Conservation (phyloP, 2,329 filamentous ascomycete species). For the Ophiostoma ips region DNA sequence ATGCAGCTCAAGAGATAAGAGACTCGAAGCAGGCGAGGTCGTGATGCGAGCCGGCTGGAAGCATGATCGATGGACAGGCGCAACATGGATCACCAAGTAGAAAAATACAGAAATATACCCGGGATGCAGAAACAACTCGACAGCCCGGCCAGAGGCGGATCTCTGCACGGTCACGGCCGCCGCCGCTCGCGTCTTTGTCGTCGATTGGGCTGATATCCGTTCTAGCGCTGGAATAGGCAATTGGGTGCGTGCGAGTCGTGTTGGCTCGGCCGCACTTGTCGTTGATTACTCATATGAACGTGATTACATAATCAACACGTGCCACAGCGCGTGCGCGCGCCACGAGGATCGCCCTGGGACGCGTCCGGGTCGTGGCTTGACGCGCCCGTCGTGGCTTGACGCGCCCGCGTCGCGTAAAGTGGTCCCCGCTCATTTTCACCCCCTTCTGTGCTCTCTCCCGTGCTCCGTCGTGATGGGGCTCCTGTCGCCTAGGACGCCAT, state of each 20-base stretch:
- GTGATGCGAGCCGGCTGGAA: too few species aligned
- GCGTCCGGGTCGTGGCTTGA: neutral
- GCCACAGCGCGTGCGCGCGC: too few species aligned
- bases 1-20: too few species aligned
- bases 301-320: neutral
- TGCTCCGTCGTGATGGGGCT: too few species aligned
- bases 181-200: neutral
- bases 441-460: slow-evolving; percentile 2
- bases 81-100: neutral
- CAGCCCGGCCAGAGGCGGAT: neutral
- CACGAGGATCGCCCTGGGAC: slow-evolving; percentile 3
- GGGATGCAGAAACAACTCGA: neutral
- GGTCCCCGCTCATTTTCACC: slow-evolving; percentile 7
- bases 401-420: slow-evolving; percentile 8
- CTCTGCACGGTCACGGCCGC: neutral
- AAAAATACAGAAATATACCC: neutral
- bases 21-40: too few species aligned
- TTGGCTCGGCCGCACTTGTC: neutral
- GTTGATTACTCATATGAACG: neutral
- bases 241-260: neutral
- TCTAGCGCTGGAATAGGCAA: neutral
- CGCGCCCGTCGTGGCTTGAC: too few species aligned
- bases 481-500: too few species aligned
- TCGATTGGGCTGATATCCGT: neutral
- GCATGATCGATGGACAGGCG: too few species aligned